A percentile compares a stretch with the other conserved stretches of the same genome.
phyloP scores from a whole-genome alignment of 108 stramenopile genomes.

The Fragilaria radians region DNA sequence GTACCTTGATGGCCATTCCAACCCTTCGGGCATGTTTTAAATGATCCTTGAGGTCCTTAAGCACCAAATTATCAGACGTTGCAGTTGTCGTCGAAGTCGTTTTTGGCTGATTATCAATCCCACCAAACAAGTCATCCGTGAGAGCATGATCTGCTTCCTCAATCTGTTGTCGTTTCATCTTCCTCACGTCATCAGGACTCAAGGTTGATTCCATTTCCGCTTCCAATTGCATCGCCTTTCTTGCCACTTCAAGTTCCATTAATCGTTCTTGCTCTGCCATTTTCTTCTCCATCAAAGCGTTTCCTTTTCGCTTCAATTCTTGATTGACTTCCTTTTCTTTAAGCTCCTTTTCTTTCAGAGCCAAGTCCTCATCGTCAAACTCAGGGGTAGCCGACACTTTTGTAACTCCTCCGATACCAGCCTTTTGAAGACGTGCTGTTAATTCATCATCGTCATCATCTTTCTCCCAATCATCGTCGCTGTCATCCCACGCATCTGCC shows the following conservation, averaged over 20 bases:
- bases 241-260: conserved; percentile 74
- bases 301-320: conserved; percentile 74
- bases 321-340: conserved; percentile 28
- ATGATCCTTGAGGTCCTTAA: conserved; percentile 86
- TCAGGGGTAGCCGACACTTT: conserved; percentile 24
- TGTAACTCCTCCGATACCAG: conserved; percentile 29
- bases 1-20: conserved; percentile 65
- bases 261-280: conserved; percentile 47
- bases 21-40: conserved; percentile 84
- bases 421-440: conserved; percentile 47
- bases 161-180: conserved; percentile 45
- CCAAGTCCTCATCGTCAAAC: conserved; percentile 81
- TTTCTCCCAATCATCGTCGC: conserved; percentile 88
- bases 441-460: conserved; percentile 74
- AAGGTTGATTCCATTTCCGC: conserved; percentile 84
- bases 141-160: conserved; percentile 77
- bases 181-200: conserved; percentile 66
- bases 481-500: conserved; percentile 83
- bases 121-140: conserved; percentile 83
- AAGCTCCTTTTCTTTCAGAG: conserved; percentile 70
- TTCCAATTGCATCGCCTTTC: conserved; percentile 80
- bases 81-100: conserved; percentile 4
- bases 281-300: conserved; percentile 75
- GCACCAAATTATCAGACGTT: conserved; percentile 60
- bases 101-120: conserved; percentile 34